Evolutionary conservation across 1,284 basidiomycete genomes (phyloP).

Genomic region (Golubevia pallescens): DNA sequence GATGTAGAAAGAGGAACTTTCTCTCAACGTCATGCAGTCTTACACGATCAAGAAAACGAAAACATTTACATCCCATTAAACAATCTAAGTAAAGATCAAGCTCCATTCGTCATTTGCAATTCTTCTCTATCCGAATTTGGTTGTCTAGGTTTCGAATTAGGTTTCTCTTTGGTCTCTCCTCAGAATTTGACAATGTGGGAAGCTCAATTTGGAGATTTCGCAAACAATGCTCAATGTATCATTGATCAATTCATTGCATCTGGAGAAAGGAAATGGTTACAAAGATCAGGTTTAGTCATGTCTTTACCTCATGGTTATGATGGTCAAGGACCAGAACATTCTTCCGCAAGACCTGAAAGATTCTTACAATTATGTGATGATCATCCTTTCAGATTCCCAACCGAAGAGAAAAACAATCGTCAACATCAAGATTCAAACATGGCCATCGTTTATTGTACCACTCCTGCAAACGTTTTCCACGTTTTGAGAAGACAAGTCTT

Average conservation of each 20-base stretch:
- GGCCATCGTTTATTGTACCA: constrained; percentile 94
- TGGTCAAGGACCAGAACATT: constrained; percentile 98
- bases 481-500: constrained; percentile 63
- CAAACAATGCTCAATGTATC: constrained; percentile 94
- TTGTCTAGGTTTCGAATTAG: constrained; percentile 94
- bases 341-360: constrained; percentile 91
- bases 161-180: constrained; percentile 96
- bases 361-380: constrained; percentile 98
- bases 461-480: constrained; percentile 64
- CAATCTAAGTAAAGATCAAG: constrained; percentile 84
- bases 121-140: constrained; percentile 97
- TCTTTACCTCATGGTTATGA: constrained; percentile 96
- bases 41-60: constrained; percentile 95
- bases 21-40: constrained; percentile 96
- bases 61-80: constrained; percentile 87
- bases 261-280: constrained; percentile 97
- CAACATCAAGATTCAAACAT: constrained; percentile 99
- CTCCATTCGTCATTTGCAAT: constrained; percentile 92
- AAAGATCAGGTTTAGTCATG: constrained; percentile 90
- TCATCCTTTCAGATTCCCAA: constrained; percentile 89
- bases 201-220: constrained; percentile 96
- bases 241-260: constrained; percentile 99
- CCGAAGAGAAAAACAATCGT: constrained; percentile 84
- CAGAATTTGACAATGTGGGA: constrained; percentile 96
- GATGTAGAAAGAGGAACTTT: constrained; percentile 99